A percentile compares a stretch with the other conserved stretches of the same genome.
These are phyloP conservation scores for Peronospora farinosa DNA, from an alignment of 352 stramenopile species.

Conservation along the genomic window DNA sequence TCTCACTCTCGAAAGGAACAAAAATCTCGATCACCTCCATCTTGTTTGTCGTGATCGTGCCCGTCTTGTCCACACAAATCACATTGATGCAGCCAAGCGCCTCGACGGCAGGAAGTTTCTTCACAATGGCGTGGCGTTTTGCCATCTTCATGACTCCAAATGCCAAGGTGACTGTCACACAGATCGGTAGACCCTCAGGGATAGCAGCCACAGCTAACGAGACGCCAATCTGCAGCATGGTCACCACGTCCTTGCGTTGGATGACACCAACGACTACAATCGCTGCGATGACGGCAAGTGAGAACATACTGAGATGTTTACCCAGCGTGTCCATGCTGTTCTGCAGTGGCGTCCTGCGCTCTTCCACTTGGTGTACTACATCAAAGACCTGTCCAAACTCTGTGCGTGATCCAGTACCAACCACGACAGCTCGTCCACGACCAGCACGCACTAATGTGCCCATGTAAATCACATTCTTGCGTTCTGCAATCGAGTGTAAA, in stretches of 20 bases:
- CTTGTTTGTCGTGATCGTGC: conserved; percentile 90
- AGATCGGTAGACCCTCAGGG: conserved; percentile 72
- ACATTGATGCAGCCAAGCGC: conserved; percentile 90
- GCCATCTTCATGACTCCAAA: conserved; percentile 86
- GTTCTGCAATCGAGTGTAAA: conserved; percentile 63
- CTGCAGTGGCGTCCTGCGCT: conserved; percentile 91
- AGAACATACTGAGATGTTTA: conserved; percentile 91
- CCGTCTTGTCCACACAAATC: conserved; percentile 92
- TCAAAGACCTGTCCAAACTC: conserved; percentile 95
- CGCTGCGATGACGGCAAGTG: conserved; percentile 88
- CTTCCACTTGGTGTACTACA: conserved; percentile 91
- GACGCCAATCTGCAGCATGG: conserved; percentile 95
- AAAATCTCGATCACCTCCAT: conserved; percentile 84
- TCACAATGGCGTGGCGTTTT: conserved; percentile 81
- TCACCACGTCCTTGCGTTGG: conserved; percentile 88
- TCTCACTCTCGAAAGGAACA: conserved; percentile 68
- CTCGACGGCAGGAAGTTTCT: conserved; percentile 81
- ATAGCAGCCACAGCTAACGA: conserved; percentile 80
- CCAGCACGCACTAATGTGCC: conserved; percentile 92
- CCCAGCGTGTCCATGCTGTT: conserved; percentile 94
- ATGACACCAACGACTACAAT: conserved; percentile 92
- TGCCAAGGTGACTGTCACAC: conserved; percentile 71
- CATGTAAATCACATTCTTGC: conserved; percentile 94
- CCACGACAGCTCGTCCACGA: conserved; percentile 89
- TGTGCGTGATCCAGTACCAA: conserved; percentile 89